Evolutionary conservation across 495 filamentous ascomycete genomes (phyloP), one percentile per base, ranked within the genome.

Genomic region (Talaromyces liani): DNA sequence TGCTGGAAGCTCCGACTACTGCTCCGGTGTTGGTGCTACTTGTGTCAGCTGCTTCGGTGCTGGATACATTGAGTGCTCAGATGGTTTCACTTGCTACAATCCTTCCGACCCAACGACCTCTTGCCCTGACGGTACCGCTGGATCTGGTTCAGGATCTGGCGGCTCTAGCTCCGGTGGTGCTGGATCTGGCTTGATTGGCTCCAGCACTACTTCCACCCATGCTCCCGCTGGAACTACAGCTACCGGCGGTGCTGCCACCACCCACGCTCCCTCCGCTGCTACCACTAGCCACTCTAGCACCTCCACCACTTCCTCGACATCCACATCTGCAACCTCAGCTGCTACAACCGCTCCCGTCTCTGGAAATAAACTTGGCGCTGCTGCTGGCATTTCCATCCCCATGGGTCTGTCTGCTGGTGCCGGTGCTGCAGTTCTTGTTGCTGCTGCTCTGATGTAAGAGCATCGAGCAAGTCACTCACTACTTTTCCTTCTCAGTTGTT

Each of bases 311-410:
- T 60, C 58, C n/a, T 18, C 29, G 18, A 36, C 58, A 47, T 47
- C 36, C 36, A 41, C 58, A 60, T 7, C 29, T 6, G 1, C 58
- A 22, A 18, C 22, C 24, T 49, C 59, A 20, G 39, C 34, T 4
- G 10, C 33, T n/a, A 24, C 59, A 6, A 9, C 18, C 18, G 16
- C 31, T 22, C 27, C 29, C 57, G 5, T 20, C 25, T 39, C 29
- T 33, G 57, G 57, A 1, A 47, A 47, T n/a, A 56, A 14, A 2
- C 10, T 31, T 24, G 24, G 24, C 24, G 36, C 10, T 6, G 36
- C 59, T 45, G 18, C 31, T 39, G 36, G 59, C 7, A 65, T 76
- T 34, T 75, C 74, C 6, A 68, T 76, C 12, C 75, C 74, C 0
- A 74, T 76, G 74, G 75, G 73, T 16, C 6, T 76, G 18, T 29